Conservation (phyloP, 768 basidiomycete species). For the Mycena chlorophos region DNA sequence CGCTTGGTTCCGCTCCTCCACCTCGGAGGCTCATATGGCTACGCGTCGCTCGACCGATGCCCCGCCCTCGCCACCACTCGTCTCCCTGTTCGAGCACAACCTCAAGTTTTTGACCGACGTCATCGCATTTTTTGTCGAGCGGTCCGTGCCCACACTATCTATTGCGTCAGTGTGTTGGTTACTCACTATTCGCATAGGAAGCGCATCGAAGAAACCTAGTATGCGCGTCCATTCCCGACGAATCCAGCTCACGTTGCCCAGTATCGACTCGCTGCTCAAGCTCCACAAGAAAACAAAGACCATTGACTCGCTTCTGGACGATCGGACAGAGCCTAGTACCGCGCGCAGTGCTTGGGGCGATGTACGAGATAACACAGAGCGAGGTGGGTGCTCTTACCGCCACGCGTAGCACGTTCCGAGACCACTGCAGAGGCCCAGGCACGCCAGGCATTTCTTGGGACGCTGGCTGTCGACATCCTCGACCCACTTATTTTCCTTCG, state of each 20-base stretch:
- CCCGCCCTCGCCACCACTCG: slow-evolving; percentile 54
- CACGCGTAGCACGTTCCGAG: slow-evolving; percentile 12
- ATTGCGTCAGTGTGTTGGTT: slow-evolving; percentile 21
- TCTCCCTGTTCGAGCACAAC: slow-evolving; percentile 72
- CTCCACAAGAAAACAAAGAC: slow-evolving; percentile 72
- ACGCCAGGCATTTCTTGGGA: slow-evolving; percentile 73
- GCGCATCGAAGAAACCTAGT: slow-evolving; percentile 87
- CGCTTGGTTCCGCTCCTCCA: too few relatives aligned
- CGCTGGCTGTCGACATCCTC: slow-evolving; percentile 73
- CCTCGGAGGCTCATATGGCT: too few relatives aligned
- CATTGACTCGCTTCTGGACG: slow-evolving; percentile 71
- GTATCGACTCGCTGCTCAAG: slow-evolving; percentile 72
- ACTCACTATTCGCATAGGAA: slow-evolving; percentile 48
- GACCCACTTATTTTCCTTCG: slow-evolving; percentile 65
- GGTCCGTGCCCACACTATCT: slow-evolving; percentile 49
- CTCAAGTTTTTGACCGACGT: slow-evolving; percentile 70
- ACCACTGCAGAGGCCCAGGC: slow-evolving; percentile 69
- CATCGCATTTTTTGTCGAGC: slow-evolving; percentile 81
- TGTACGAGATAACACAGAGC: slow-evolving; percentile 80
- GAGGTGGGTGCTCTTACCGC: slow-evolving; percentile 50
- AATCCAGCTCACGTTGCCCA: slow-evolving; percentile 30
- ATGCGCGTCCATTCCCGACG: slow-evolving; percentile 27
- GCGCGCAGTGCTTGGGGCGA: slow-evolving; percentile 80
- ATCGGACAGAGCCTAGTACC: slow-evolving; percentile 63
- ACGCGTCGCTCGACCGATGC: too few relatives aligned